Conservation (phyloP, 129 eudicot genomes). For the Glebionis coronaria region DNA sequence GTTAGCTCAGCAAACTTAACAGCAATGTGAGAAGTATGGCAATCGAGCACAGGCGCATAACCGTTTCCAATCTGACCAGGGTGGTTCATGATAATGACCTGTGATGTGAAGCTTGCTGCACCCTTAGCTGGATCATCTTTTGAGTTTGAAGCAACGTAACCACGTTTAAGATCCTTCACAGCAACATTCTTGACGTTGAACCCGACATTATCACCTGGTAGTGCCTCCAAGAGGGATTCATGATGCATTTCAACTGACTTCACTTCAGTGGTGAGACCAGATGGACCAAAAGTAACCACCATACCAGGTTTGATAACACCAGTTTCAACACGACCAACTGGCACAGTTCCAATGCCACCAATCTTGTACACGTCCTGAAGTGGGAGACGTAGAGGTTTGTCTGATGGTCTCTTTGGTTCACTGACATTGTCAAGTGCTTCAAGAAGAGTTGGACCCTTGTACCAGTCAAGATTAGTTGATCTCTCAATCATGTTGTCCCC, state of each 20-base stretch:
- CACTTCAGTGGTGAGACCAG: conserved; percentile 37
- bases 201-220: conserved; percentile 41
- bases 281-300: conserved; percentile 40
- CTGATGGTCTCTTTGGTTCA: conserved; percentile 43
- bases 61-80: conserved; percentile 43
- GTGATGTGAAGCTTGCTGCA: conserved; percentile 34
- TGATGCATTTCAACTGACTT: conserved; percentile 46
- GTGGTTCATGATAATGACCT: conserved; percentile 42
- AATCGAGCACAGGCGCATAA: conserved; percentile 37
- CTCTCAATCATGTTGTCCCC: conserved; percentile 39
- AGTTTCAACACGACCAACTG: conserved; percentile 43
- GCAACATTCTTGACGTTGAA: conserved; percentile 42
- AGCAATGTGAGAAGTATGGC: conserved; percentile 41
- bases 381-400: conserved; percentile 49
- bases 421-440: conserved; percentile 37
- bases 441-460: conserved; percentile 44
- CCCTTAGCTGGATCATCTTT: conserved; percentile 43
- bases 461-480: conserved; percentile 43
- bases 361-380: conserved; percentile 43
- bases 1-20: conserved; percentile 41
- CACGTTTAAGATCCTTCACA: conserved; percentile 44
- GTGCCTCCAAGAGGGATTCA: conserved; percentile 32
- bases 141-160: conserved; percentile 44
- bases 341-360: conserved; percentile 46
- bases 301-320: conserved; percentile 37